phyloP scores from a whole-genome alignment of 345 rosid genomes.

The Linum tenue region DNA sequence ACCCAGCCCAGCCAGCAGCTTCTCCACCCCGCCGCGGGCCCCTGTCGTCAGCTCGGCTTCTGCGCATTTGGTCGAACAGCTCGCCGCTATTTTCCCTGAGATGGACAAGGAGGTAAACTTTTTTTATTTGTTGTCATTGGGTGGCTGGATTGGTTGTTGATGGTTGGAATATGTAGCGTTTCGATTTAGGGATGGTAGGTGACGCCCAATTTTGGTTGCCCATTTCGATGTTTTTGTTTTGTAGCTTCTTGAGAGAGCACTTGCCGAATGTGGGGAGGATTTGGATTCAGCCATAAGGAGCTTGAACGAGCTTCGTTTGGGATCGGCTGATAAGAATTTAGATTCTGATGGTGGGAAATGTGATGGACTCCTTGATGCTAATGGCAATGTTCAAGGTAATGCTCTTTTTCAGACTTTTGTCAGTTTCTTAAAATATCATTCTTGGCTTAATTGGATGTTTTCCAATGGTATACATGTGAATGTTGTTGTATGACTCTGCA shows the following conservation, averaged over 20 bases:
- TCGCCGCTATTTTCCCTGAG: constrained; percentile 51
- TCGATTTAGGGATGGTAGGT: neutral
- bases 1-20: constrained; percentile 10
- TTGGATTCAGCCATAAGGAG: constrained; percentile 78
- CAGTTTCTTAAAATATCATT: too few relatives aligned
- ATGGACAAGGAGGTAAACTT: constrained; percentile 64
- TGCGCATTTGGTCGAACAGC: constrained; percentile 37
- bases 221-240: constrained; percentile 1
- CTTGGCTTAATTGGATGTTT: neutral
- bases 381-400: constrained; percentile 43
- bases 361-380: constrained; percentile 22
- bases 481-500: neutral
- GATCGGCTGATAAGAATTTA: constrained; percentile 29
- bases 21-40: neutral
- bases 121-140: neutral
- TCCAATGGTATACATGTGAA: neutral
- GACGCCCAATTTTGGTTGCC: neutral
- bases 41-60: constrained; percentile 7
- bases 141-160: neutral
- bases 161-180: neutral
- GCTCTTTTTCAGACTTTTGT: neutral
- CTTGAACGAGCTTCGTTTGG: constrained; percentile 75
- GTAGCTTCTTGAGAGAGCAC: constrained; percentile 62
- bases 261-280: constrained; percentile 81
- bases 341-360: constrained; percentile 21